These are phyloP conservation scores for Akanthomyces dipterigenus DNA, from an alignment of 2,329 filamentous ascomycete species.

Conservation along the genomic window DNA sequence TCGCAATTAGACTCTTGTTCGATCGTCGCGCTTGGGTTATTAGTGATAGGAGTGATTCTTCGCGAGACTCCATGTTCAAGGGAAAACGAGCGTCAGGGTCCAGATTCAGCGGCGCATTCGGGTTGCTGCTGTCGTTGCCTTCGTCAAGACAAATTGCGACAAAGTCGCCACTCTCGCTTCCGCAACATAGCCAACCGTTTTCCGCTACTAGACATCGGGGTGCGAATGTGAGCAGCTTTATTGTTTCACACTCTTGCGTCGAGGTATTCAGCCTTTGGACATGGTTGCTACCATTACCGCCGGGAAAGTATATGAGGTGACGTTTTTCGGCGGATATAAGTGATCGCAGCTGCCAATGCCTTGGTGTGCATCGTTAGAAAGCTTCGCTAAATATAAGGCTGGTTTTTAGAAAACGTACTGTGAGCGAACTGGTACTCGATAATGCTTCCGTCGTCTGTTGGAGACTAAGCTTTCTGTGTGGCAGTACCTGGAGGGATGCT, in stretches of 20 bases:
- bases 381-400: background rate
- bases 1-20: conserved; percentile 40
- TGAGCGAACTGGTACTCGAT: conserved; percentile 58
- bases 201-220: conserved; percentile 85
- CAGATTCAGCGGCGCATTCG: conserved; percentile 23
- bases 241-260: conserved; percentile 64
- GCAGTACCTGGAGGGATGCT: conserved; percentile 43
- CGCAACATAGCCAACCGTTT: conserved; percentile 84
- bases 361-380: conserved; percentile 32
- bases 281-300: conserved; percentile 57
- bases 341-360: conserved; percentile 84
- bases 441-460: conserved; percentile 56
- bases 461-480: conserved; percentile 61
- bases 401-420: conserved; percentile 42
- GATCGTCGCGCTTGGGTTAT: conserved; percentile 32
- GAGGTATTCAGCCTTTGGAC: conserved; percentile 63
- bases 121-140: conserved; percentile 22
- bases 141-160: conserved; percentile 63
- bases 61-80: conserved; percentile 26
- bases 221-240: conserved; percentile 62
- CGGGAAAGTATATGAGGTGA: conserved; percentile 79
- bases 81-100: conserved; percentile 29
- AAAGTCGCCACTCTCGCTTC: conserved; percentile 83
- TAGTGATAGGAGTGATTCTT: conserved; percentile 29
- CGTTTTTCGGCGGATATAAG: conserved; percentile 76